Evolutionary conservation across 176 grass and related monocot species (phyloP).

Genomic region (Rhynchospora tenuis): DNA sequence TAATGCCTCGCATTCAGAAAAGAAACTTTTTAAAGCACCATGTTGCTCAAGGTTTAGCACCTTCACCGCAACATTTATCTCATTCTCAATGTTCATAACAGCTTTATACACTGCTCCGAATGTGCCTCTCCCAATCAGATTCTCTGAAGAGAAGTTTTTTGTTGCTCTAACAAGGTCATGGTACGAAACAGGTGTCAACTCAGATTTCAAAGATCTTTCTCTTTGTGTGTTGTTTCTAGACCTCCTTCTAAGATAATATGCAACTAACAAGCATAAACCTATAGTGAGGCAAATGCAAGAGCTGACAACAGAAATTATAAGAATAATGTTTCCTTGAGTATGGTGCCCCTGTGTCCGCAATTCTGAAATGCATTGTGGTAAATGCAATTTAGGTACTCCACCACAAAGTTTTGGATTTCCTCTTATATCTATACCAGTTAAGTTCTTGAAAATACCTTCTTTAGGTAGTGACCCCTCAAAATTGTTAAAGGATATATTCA

Average conservation of each 20-base stretch:
- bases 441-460: conserved; percentile 19
- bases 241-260: background rate
- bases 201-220: background rate
- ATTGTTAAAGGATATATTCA: conserved; percentile 33
- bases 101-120: too few relatives aligned
- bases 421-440: background rate
- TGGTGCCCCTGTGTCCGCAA: too few relatives aligned
- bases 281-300: background rate
- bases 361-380: background rate
- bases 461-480: conserved; percentile 21
- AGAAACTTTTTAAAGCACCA: conserved; percentile 16
- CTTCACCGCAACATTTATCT: conserved; percentile 32
- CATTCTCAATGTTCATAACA: background rate
- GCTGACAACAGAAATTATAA: background rate
- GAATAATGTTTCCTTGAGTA: background rate
- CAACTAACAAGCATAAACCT: background rate
- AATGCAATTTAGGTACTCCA: conserved; percentile 24
- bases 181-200: too few relatives aligned
- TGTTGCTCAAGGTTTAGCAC: conserved; percentile 40
- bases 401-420: conserved; percentile 31
- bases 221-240: background rate
- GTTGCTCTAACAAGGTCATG: too few relatives aligned
- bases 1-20: too few relatives aligned
- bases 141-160: too few relatives aligned
- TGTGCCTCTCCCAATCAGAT: too few relatives aligned